Base-by-base conservation (phyloP, 345 rosid species). In the Orychophragmus violaceus region DNA sequence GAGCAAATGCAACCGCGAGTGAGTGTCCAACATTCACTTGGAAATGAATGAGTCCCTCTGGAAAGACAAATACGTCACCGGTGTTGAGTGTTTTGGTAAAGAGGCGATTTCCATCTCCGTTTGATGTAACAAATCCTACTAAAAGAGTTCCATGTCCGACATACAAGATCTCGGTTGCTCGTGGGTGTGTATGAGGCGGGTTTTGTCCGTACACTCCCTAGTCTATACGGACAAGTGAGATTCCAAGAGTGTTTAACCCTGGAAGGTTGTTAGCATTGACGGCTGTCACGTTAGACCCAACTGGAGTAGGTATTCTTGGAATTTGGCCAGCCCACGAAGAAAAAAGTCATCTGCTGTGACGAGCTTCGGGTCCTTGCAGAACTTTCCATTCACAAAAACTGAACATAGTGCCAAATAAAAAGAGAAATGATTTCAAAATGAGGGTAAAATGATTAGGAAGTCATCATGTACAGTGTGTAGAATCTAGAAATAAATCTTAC, bases 311-410 rank as follows among this genome's bases (percentile, higher is more conserved):
- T 8, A 3, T 0, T 48, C 29, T 2, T 30, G 35, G 35, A 12
- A 33, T n/a, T n/a, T 33, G 37, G 9, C 13, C 13, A 6, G 69
- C 14, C 19, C 66, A 1, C 22, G 0, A 45, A 37, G 12, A 7
- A 29, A 57, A 66, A 72, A 72, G 27, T 72, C 76, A 49, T 57
- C 58, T 4, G 32, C 66, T 0, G 17, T 41, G 0, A 42, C 71
- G 8, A 57, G n/a, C n/a, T n/a, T n/a, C n/a, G n/a, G n/a, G n/a
- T n/a, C n/a, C n/a, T n/a, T n/a, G n/a, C n/a, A n/a, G n/a, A n/a
- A n/a, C n/a, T n/a, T 53, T 12, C 75, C 50, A 0, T 74, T 69
- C 14, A 68, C 68, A 41, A 64, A 44, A 2, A 73, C 72, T 73
- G 21, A 14, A 30, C 10, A 68, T 4, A 67, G 3, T 33, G 4